Evolutionary conservation across 163 green algal species (phyloP), one percentile per base, ranked within the genome.

Genomic region (Chloromonas sp.): DNA sequence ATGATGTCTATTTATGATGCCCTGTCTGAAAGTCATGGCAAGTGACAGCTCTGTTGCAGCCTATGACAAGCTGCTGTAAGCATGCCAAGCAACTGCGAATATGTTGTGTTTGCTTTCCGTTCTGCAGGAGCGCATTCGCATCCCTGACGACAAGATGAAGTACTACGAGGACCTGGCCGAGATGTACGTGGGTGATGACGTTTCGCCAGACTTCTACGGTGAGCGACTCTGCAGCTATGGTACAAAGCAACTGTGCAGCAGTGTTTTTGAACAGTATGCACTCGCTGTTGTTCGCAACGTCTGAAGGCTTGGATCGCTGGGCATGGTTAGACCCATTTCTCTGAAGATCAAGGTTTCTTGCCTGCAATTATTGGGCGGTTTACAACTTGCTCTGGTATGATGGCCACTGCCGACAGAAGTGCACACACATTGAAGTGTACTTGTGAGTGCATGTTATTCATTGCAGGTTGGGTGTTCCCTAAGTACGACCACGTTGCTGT

Each of bases 401-500:
- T 36, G 36, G 36, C 36, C 36, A 36, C 36, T 36, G 36, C 36
- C 36, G 36, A 36, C 36, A 36, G 36, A 36, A 36, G 36, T 36
- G 36, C 36, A 36, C 36, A 36, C 36, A 36, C 36, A 36, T 36
- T 36, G 36, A 36, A 36, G 36, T 36, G 36, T 36, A 36, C 36
- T 36, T 36, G 36, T 36, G 36, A 36, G 66, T 76, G 66, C 11
- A 11, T 8, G 66, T 76, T 8, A 8, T 76, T 8, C 66, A 2
- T n/a, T 78, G 81, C 60, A 84, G 61, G 71, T 74, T 99, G 96
- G 97, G 97, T 99, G 87, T 99, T 99, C 92, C 97, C 97, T 87
- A 99, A 99, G 94, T 99, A 99, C 87, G 97, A 99, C 93, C 97
- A 99, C 91, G 97, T 99, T 61, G 97, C 97, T 70, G 97, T 99